Evolutionary conservation across 192 early-diverging fungal species (phyloP).

Genomic region (Gonapodya prolifera): DNA sequence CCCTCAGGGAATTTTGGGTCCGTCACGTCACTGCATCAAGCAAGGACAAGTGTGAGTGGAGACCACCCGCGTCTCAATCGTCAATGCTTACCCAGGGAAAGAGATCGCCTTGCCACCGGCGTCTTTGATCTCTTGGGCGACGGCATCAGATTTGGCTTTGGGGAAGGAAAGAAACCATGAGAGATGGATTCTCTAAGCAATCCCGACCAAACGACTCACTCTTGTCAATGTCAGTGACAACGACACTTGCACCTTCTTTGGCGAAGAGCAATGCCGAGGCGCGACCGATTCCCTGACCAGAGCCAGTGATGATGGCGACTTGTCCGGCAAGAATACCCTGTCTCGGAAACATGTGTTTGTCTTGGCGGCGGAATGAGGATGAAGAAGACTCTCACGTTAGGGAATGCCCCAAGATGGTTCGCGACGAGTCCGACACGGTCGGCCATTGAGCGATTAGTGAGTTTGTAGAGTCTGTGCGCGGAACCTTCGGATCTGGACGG

Average conservation of each 20-base stretch:
- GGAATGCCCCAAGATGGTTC: not conserved
- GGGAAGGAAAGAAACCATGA: no score
- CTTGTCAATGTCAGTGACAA: slow-evolving; percentile 3
- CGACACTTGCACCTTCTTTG: slow-evolving; percentile 18
- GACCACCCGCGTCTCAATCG: no score
- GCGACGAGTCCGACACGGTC: not conserved
- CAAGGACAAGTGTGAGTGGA: no score
- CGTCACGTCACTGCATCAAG: slow-evolving; percentile 38
- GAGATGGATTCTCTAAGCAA: not conserved
- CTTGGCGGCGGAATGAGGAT: no score
- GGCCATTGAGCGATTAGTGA: no score
- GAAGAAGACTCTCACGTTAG: not conserved
- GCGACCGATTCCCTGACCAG: slow-evolving; percentile 10
- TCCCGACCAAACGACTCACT: not conserved
- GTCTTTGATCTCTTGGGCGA: slow-evolving; percentile 14
- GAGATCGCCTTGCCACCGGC: slow-evolving; percentile 12
- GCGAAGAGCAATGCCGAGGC: slow-evolving; percentile 12
- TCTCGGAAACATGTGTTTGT: no score
- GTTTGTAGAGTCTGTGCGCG: no score
- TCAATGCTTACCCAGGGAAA: slow-evolving; percentile 17
- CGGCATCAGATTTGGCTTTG: slow-evolving; percentile 25
- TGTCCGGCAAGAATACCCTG: slow-evolving; percentile 37
- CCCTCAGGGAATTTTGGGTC: slow-evolving; percentile 38
- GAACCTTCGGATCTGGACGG: no score
- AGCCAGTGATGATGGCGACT: slow-evolving; percentile 49